A percentile compares a stretch with the other conserved stretches of the same genome.
phyloP scores from a whole-genome alignment of 805 yeast species.

The Spathaspora passalidarum region DNA sequence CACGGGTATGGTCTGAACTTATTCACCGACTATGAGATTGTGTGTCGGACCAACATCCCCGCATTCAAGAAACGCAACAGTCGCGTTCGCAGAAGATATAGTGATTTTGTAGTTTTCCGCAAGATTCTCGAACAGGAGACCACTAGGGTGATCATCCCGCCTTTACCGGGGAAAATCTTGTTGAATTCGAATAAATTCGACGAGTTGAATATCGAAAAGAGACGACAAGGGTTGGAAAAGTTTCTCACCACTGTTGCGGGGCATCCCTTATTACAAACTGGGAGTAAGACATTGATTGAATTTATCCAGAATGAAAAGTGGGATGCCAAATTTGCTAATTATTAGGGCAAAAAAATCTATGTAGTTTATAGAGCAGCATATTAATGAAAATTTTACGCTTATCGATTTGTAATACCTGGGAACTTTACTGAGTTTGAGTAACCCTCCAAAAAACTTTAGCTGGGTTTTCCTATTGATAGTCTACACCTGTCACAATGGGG shows the following conservation, averaged over 20 bases:
- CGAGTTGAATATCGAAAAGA: conserved; percentile 76
- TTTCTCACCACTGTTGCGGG: conserved; percentile 80
- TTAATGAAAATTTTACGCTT: neutral
- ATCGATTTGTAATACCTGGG: too few species aligned
- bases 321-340: conserved; percentile 36
- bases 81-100: conserved; percentile 78
- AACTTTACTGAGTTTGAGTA: too few species aligned
- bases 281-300: conserved; percentile 69
- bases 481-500: too few species aligned
- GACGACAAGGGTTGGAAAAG: conserved; percentile 80
- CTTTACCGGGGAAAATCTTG: conserved; percentile 84
- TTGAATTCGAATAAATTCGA: conserved; percentile 66
- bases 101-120: conserved; percentile 83
- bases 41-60: conserved; percentile 89
- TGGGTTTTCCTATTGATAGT: too few species aligned
- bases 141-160: conserved; percentile 78
- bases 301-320: conserved; percentile 86
- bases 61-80: conserved; percentile 66
- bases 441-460: too few species aligned
- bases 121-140: conserved; percentile 72
- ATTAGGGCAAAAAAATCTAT: too few species aligned
- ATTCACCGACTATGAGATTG: conserved; percentile 90
- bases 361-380: neutral
- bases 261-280: conserved; percentile 90
- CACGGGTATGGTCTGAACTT: conserved; percentile 62